Evolutionary conservation across 441 rosid species (phyloP), one percentile per base, ranked within the genome.

Genomic region (Populus hybrid): DNA sequence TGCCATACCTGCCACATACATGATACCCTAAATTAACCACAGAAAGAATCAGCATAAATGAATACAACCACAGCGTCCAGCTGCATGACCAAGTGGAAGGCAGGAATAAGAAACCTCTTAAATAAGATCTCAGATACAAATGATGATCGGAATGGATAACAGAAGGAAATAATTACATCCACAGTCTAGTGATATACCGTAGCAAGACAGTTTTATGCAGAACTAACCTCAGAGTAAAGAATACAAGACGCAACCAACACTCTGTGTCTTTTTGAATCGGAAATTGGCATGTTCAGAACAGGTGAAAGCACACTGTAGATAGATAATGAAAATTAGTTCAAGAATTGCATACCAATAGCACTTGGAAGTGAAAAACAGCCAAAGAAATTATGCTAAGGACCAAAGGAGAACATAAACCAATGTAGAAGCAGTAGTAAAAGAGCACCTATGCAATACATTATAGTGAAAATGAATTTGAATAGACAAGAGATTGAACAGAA

Each of bases 181-280:
- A 36, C 6, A 67, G 59, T 75, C 26, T 35, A n/a, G 11, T 50
- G n/a, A 67, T 69, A 67, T 36, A 72, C 61, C 35, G 71, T 61
- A 76, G 69, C 64, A 78, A 78, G 42, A 75, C 59, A 79, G 70
- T 74, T 82, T 70, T 83, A 78, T 35, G 71, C 50, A 79, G 76
- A 86, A 89, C 98, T 82, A 84, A 97, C 99, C 99, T 97, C 99
- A 61, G 99, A 93, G 86, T 88, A 95, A n/a, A 97, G 94, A 86
- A 97, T 94, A 83, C 99, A 97, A 70, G 97, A 91, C 53, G 99
- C 97, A 79, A 95, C 99, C 89, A 97, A 84, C 79, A 97, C 99
- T 87, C 99, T 86, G 81, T 94, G 99, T 84, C 99, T 87, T 89
- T 93, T 97, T 77, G 99, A 97, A 83, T 97, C 99, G 28, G 99